Evolutionary conservation across 1,139 yeast genomes (phyloP).

Genomic region (Wickerhamiella pararugosa): DNA sequence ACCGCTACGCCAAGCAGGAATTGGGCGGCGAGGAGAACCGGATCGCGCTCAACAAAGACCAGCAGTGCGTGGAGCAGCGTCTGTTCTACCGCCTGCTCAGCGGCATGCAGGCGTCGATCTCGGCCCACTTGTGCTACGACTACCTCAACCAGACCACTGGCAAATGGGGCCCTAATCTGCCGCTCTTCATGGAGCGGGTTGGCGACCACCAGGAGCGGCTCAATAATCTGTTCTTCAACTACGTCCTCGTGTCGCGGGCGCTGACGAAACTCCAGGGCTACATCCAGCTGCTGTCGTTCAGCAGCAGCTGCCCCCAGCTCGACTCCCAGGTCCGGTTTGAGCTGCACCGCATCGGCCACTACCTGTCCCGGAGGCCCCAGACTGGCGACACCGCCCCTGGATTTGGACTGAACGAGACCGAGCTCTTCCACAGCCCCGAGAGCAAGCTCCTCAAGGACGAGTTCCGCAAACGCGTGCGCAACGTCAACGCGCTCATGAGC

Average conservation of each 20-base stretch:
- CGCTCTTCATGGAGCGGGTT: conserved; percentile 74
- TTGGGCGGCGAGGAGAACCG: conserved; percentile 21
- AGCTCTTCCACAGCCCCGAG: conserved; percentile 34
- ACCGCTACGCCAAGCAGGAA: conserved; percentile 12
- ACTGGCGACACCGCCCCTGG: conserved; percentile 2
- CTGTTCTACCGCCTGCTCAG: conserved; percentile 74
- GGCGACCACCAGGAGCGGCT: conserved; percentile 83
- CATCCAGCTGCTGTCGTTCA: conserved; percentile 35
- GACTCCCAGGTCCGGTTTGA: conserved; percentile 34
- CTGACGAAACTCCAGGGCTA: conserved; percentile 46
- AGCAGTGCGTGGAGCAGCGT: conserved; percentile 65
- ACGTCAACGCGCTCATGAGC: conserved; percentile 88
- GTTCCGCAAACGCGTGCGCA: conserved; percentile 69
- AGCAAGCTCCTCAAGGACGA: conserved; percentile 50
- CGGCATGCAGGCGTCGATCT: conserved; percentile 93
- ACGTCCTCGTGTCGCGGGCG: conserved; percentile 74
- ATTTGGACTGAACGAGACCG: conserved; percentile 38
- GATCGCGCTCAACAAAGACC: conserved; percentile 22
- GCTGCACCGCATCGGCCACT: conserved; percentile 21
- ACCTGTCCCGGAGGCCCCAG: conserved; percentile 4
- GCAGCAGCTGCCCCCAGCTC: conserved; percentile 32
- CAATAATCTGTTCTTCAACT: conserved; percentile 81
- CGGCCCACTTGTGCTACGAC: conserved; percentile 83
- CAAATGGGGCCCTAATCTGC: conserved; percentile 69
- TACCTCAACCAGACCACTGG: conserved; percentile 60